These are phyloP conservation scores for Aureococcus anophagefferens DNA, from an alignment of 108 stramenopile species.

Conservation along the genomic window DNA sequence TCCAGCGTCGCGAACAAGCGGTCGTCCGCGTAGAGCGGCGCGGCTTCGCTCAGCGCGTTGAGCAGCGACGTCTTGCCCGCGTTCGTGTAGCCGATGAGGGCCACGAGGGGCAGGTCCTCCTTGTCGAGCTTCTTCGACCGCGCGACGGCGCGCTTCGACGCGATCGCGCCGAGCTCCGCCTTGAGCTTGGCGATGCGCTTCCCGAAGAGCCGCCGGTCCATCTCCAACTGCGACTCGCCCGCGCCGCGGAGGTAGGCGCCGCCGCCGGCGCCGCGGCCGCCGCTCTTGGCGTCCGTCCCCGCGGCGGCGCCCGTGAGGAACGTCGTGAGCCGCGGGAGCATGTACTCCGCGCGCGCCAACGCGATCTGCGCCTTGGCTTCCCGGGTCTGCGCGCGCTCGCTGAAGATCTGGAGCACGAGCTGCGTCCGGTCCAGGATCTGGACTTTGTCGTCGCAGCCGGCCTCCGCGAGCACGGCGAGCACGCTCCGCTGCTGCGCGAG, in stretches of 20 bases:
- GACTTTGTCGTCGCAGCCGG: slow-evolving; percentile 25
- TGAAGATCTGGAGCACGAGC: slow-evolving; percentile 89
- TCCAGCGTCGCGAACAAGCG: slow-evolving; percentile 93
- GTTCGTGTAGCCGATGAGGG: slow-evolving; percentile 91
- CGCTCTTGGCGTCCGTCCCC: slow-evolving; percentile 54
- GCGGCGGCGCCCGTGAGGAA: slow-evolving; percentile 23
- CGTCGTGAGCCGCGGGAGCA: slow-evolving; percentile 80
- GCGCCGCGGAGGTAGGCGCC: slow-evolving; percentile 85
- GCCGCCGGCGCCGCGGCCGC: slow-evolving; percentile 79
- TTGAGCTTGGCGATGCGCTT: slow-evolving; percentile 83
- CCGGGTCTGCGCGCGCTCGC: slow-evolving; percentile 80
- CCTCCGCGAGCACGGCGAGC: slow-evolving; percentile 51
- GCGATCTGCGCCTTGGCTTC: slow-evolving; percentile 91
- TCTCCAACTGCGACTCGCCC: slow-evolving; percentile 85
- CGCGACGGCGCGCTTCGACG: slow-evolving; percentile 74
- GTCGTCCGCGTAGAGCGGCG: slow-evolving; percentile 74
- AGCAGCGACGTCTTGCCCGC: slow-evolving; percentile 84
- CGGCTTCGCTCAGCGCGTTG: slow-evolving; percentile 60
- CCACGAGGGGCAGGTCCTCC: slow-evolving; percentile 68
- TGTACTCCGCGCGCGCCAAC: slow-evolving; percentile 80
- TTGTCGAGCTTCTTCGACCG: slow-evolving; percentile 40
- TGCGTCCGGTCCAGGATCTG: slow-evolving; percentile 94
- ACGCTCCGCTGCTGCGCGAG: slow-evolving; percentile 84
- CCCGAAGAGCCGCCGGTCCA: slow-evolving; percentile 79
- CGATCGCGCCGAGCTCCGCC: slow-evolving; percentile 73